phyloP scores from a whole-genome alignment of 495 filamentous ascomycete genomes.

The Chaetomidium leptoderma region DNA sequence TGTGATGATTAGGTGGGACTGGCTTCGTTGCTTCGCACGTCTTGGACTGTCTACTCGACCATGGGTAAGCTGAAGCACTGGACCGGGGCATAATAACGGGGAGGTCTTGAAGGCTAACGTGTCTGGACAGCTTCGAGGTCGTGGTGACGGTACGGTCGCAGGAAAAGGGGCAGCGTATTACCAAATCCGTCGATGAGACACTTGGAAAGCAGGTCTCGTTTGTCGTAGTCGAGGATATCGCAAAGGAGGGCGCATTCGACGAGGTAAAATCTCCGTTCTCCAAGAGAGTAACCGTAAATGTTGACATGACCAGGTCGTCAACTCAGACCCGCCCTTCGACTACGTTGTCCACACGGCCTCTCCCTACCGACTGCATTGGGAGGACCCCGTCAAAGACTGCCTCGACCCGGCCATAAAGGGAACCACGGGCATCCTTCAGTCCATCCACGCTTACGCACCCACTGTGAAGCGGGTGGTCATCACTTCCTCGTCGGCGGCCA shows the following conservation, averaged over 20 bases:
- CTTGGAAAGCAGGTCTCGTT: constrained; percentile 24
- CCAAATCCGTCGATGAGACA: constrained; percentile 27
- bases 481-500: constrained; percentile 44
- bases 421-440: constrained; percentile 39
- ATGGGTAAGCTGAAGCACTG: constrained; percentile 25
- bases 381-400: constrained; percentile 39
- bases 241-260: constrained; percentile 34
- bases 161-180: constrained; percentile 36
- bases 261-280: constrained; percentile 13
- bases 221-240: constrained; percentile 37
- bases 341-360: constrained; percentile 46
- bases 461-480: constrained; percentile 41
- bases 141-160: constrained; percentile 40
- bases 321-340: constrained; percentile 32
- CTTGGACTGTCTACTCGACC: constrained; percentile 32
- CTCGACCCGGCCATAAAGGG: constrained; percentile 44
- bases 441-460: constrained; percentile 32
- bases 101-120: neutral
- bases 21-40: constrained; percentile 44
- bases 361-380: constrained; percentile 36
- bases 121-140: constrained; percentile 32
- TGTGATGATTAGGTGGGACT: constrained; percentile 29
- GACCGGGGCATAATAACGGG: too few relatives aligned
- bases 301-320: constrained; percentile 19
- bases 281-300: neutral